phyloP scores from a whole-genome alignment of 345 rosid species.

The Murraya koenigii region DNA sequence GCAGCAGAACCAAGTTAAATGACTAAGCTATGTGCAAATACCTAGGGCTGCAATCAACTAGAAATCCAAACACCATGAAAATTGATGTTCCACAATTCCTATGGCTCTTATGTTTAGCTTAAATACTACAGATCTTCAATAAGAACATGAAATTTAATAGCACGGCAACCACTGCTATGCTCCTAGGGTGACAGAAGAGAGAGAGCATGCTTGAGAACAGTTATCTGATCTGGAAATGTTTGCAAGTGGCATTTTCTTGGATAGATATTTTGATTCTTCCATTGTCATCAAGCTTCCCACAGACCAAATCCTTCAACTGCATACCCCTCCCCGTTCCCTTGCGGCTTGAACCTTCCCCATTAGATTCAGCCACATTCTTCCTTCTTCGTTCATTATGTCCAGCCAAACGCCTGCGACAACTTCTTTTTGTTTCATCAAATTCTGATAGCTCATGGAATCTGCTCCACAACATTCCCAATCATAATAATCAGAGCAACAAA shows the following conservation, averaged over 20 bases:
- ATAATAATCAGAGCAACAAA: background rate
- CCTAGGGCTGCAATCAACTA: background rate
- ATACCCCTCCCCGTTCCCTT: constrained; percentile 5
- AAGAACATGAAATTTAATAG: background rate
- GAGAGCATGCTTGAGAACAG: constrained; percentile 34
- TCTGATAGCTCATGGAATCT: constrained; percentile 59
- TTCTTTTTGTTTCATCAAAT: constrained; percentile 53
- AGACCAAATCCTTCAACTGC: constrained; percentile 31
- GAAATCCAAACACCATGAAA: background rate
- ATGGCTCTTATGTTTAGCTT: background rate
- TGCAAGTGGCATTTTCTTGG: constrained; percentile 37
- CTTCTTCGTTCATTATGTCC: constrained; percentile 64
- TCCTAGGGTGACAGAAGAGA: constrained; percentile 61
- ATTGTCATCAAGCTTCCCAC: constrained; percentile 39
- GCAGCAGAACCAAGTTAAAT: background rate
- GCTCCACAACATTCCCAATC: constrained; percentile 8
- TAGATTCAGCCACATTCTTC: constrained; percentile 40
- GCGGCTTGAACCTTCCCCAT: constrained; percentile 32
- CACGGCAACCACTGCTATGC: background rate
- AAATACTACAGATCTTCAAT: background rate
- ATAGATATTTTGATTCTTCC: constrained; percentile 39
- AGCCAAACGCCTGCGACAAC: constrained; percentile 57
- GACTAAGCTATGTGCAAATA: background rate
- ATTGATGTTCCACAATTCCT: background rate
- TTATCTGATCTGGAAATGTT: constrained; percentile 47